A percentile compares a stretch with the other conserved stretches of the same genome.
Conservation (phyloP, 1,284 basidiomycete genomes). For the Quambalaria eucalypti region DNA sequence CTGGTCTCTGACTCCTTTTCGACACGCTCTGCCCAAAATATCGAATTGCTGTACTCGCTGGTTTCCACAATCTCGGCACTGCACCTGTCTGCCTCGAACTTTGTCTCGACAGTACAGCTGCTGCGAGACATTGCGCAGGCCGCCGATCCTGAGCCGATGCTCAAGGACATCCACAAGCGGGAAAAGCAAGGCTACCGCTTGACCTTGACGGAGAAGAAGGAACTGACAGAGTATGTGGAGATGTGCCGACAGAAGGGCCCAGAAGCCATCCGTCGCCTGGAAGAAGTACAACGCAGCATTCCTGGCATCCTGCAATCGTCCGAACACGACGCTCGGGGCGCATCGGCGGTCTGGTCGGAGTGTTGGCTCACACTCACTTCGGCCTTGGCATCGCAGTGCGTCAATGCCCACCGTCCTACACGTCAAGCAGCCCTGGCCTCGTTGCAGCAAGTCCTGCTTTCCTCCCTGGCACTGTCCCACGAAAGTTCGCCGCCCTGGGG, state of each 20-base stretch:
- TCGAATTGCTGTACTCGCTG: not conserved
- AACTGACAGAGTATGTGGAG: constrained; percentile 36
- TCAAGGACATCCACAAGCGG: not conserved
- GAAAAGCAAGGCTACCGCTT: constrained; percentile 8
- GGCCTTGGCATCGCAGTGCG: constrained; percentile 72
- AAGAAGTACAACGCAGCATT: constrained; percentile 29
- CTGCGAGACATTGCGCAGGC: constrained; percentile 58
- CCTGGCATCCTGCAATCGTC: constrained; percentile 27
- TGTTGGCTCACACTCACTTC: constrained; percentile 71
- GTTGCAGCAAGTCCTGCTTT: constrained; percentile 77
- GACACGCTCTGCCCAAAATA: constrained; percentile 65
- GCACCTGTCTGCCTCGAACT: not conserved
- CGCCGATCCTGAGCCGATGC: constrained; percentile 20
- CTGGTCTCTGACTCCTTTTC: constrained; percentile 67
- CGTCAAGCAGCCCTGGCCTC: constrained; percentile 74
- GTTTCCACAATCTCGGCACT: not conserved
- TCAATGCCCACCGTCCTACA: constrained; percentile 73
- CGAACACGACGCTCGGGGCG: not conserved
- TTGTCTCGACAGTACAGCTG: constrained; percentile 50
- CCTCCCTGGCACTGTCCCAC: constrained; percentile 60
- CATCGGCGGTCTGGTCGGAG: constrained; percentile 56
- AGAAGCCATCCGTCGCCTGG: constrained; percentile 69
- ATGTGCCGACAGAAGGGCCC: constrained; percentile 59
- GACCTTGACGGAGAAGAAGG: constrained; percentile 45
- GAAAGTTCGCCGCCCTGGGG: constrained; percentile 41